Evolutionary conservation across 2,329 filamentous ascomycete genomes (phyloP).

Genomic region (Fusarium abutilonis): DNA sequence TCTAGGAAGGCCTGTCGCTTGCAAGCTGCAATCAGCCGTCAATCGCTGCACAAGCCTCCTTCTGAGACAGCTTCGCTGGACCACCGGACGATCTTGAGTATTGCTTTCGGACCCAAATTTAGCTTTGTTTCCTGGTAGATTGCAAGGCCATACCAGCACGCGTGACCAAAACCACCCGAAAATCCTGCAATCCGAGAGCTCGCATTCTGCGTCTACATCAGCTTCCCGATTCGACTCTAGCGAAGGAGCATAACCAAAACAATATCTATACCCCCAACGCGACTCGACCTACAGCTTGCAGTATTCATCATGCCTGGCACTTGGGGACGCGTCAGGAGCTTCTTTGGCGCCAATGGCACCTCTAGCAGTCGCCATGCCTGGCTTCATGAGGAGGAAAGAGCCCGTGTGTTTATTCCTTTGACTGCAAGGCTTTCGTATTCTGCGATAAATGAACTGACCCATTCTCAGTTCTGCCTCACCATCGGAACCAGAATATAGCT

Average conservation of each 20-base stretch:
- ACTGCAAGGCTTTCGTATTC: not conserved
- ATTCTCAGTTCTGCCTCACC: slow-evolving; percentile 70
- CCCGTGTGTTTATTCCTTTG: slow-evolving; percentile 52
- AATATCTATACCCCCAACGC: not conserved
- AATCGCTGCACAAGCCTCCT: slow-evolving; percentile 31
- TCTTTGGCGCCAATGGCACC: slow-evolving; percentile 42
- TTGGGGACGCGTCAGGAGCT: slow-evolving; percentile 48
- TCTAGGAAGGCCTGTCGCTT: slow-evolving; percentile 9
- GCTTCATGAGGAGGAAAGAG: slow-evolving; percentile 56
- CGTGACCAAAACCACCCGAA: slow-evolving; percentile 7
- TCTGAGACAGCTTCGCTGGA: slow-evolving; percentile 28
- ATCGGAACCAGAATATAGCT: slow-evolving; percentile 65
- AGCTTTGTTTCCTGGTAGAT: slow-evolving; percentile 19
- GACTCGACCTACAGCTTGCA: slow-evolving; percentile 14
- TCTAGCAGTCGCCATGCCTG: slow-evolving; percentile 47
- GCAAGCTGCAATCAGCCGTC: slow-evolving; percentile 34
- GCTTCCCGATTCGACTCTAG: not conserved
- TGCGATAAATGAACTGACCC: not conserved
- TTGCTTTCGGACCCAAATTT: slow-evolving; percentile 13
- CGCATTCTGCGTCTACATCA: not conserved
- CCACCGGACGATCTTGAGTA: not conserved
- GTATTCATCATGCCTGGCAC: slow-evolving; percentile 34
- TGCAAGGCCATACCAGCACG: slow-evolving; percentile 2
- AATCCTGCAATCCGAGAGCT: not conserved
- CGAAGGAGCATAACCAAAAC: not conserved